Evolutionary conservation across 2,329 filamentous ascomycete genomes (phyloP), one percentile per base, ranked within the genome.

Genomic region (Hypocrella siamensis): DNA sequence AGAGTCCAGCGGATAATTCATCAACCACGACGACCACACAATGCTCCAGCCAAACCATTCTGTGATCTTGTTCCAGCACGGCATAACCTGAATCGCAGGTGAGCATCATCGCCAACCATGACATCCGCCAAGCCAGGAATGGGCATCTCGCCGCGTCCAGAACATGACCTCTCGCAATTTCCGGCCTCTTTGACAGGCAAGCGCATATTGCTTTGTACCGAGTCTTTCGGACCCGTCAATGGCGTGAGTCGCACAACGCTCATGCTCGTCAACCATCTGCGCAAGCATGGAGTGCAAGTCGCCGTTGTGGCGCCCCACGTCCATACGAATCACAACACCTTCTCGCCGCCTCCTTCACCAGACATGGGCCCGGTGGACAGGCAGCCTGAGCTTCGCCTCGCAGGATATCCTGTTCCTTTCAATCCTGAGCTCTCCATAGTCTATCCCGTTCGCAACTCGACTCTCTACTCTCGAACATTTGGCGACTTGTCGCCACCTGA

Each of bases 141-240:
- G 31, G 32, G 32, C 22, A 22, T 33, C 19, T 27, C 17, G 30
- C 36, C 38, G 17, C 43, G 40, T 26, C 40, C 42, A 25, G 43
- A 45, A 7, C 56, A 60, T 40, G 56, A 66, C 35, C 45, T 61
- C 31, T 51, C 58, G 9, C 38, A 49, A 25, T 70, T 70, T 37
- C 65, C 65, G 0, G 26, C 46, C 2, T 45, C 56, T 7, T 59
- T 80, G n/a, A 53, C 58, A 24, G 71, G 70, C 8, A 75, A 72
- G 49, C 67, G 66, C 38, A 63, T 81, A 38, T 53, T 81, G 6
- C 63, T 81, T 6, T 77, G 75, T 38, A 80, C 75, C 11, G 77
- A 81, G 47, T 80, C 75, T 1, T 75, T 79, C 35, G 76, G 75
- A 3, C 76, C 76, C 0, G 72, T 81, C 46, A 81, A 81, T 45